Base-by-base conservation (phyloP, 352 stramenopile genomes). In the Phytophthora pistaciae region DNA sequence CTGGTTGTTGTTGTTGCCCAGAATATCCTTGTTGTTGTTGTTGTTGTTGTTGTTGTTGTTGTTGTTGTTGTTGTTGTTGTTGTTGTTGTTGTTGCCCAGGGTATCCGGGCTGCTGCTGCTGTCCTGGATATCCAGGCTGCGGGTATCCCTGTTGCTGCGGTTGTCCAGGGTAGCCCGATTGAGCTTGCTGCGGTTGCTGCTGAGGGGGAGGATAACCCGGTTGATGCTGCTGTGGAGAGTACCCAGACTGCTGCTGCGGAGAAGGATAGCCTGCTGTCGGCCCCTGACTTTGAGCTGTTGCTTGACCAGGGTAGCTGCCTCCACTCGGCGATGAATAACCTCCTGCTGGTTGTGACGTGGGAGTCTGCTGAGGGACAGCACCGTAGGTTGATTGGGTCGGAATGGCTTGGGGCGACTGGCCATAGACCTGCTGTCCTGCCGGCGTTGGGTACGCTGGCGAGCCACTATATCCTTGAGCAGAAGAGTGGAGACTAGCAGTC, bases 251-350 rank as follows among this genome's bases (percentile, higher is more conserved):
- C n/a, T 61, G 68, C 66, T 78, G 71, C n/a, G 72, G 79, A 3
- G 72, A 66, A 57, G 75, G 70, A 56, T 85, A 80, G 0, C 71
- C 75, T 58, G 68, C 56, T 23, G 33, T 18, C 36, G 70, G 74
- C 16, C 57, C 54, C n/a, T 74, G 75, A 18, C n/a, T 21, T 66
- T 73, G 62, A 53, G 68, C 29, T 21, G 65, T 48, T 11, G 46
- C 31, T 70, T 78, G 70, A 13, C 59, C 46, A 40, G 74, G 69
- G 62, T 86, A 85, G 13, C 64, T 55, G 52, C 48, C 40, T 68
- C 55, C 52, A 56, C 62, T 67, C 53, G 42, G 16, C 18, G 23
- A 20, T 27, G 69, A 42, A 60, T 80, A 77, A 44, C 50, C 59
- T 1, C 13, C 56, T 3, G 16, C 42, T 23, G 66, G 38, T 25